Percentiles rank a stretch among this genome's conserved stretches.
phyloP scores from a whole-genome alignment of 1,284 basidiomycete genomes.

The Ganoderma leucocontextum region DNA sequence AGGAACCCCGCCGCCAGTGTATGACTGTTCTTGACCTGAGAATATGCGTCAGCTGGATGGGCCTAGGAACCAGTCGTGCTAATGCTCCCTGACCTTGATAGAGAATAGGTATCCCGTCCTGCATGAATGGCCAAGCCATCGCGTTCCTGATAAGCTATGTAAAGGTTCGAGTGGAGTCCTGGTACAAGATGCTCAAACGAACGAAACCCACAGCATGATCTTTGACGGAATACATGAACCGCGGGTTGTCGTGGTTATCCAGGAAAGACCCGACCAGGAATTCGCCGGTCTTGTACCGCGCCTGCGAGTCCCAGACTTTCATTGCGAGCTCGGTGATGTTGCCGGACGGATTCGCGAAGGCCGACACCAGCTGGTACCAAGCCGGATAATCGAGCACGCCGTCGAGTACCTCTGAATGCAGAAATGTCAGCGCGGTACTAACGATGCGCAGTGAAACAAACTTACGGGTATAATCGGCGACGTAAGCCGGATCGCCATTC shows the following conservation, averaged over 20 bases:
- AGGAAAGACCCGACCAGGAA: slow-evolving; percentile 72
- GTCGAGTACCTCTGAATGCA: slow-evolving; percentile 57
- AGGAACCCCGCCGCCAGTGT: slow-evolving; percentile 48
- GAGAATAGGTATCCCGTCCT: slow-evolving; percentile 76
- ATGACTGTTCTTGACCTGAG: slow-evolving; percentile 43
- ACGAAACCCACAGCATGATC: slow-evolving; percentile 59
- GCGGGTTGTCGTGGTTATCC: slow-evolving; percentile 84
- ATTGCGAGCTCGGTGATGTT: slow-evolving; percentile 70
- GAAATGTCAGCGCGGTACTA: not conserved
- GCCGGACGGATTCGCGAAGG: slow-evolving; percentile 66
- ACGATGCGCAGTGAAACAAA: slow-evolving; percentile 26
- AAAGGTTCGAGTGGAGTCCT: slow-evolving; percentile 43
- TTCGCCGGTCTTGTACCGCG: slow-evolving; percentile 54
- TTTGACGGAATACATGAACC: slow-evolving; percentile 72
- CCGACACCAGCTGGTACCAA: slow-evolving; percentile 69
- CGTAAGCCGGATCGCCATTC: slow-evolving; percentile 61
- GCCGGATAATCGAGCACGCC: slow-evolving; percentile 79
- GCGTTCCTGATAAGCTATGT: slow-evolving; percentile 46
- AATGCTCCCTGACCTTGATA: slow-evolving; percentile 64
- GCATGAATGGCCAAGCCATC: slow-evolving; percentile 50
- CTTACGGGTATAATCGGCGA: slow-evolving; percentile 36
- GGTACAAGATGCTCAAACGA: slow-evolving; percentile 34
- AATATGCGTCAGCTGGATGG: slow-evolving; percentile 20
- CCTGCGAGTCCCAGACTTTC: slow-evolving; percentile 59
- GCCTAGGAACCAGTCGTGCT: slow-evolving; percentile 35